phyloP scores from a whole-genome alignment of 2,329 filamentous ascomycete species.

The Corinectria fuckeliana region DNA sequence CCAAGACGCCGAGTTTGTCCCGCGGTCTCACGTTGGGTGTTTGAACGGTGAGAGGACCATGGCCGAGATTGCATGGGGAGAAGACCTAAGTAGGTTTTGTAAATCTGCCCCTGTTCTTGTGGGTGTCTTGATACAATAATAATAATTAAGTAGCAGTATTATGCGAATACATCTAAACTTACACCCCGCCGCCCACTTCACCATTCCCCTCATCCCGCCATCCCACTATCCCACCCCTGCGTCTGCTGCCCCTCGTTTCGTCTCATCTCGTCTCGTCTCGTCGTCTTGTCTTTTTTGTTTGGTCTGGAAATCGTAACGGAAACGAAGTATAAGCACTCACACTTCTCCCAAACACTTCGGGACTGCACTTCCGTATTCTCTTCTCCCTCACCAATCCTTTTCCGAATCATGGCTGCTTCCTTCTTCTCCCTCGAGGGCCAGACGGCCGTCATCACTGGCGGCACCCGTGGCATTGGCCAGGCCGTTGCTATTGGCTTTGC shows the following conservation, averaged over 20 bases:
- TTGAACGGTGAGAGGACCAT: conserved; percentile 5
- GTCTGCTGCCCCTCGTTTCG: conserved; percentile 2
- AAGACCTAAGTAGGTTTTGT: neutral
- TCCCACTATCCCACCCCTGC: conserved; percentile 15
- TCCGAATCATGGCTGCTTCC: conserved; percentile 42
- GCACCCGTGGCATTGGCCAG: conserved; percentile 64
- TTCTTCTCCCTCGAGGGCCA: conserved; percentile 63
- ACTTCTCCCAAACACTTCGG: neutral
- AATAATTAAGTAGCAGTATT: neutral
- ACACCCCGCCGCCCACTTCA: conserved; percentile 2
- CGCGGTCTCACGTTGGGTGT: neutral
- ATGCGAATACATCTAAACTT: neutral
- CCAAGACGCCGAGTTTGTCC: conserved; percentile 10
- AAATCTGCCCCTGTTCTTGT: neutral
- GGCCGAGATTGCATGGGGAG: neutral
- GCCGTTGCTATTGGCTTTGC: conserved; percentile 63
- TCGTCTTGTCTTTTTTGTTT: too few relatives aligned
- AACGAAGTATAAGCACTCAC: conserved; percentile 11
- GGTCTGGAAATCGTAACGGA: neutral
- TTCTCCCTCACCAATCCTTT: neutral
- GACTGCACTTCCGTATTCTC: conserved; percentile 9
- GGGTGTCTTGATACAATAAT: neutral
- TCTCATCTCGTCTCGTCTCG: neutral
- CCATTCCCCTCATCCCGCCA: conserved; percentile 14
- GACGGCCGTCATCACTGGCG: conserved; percentile 64